phyloP scores from a whole-genome alignment of 2,329 filamentous ascomycete genomes.

The Coniochaeta ligniaria region DNA sequence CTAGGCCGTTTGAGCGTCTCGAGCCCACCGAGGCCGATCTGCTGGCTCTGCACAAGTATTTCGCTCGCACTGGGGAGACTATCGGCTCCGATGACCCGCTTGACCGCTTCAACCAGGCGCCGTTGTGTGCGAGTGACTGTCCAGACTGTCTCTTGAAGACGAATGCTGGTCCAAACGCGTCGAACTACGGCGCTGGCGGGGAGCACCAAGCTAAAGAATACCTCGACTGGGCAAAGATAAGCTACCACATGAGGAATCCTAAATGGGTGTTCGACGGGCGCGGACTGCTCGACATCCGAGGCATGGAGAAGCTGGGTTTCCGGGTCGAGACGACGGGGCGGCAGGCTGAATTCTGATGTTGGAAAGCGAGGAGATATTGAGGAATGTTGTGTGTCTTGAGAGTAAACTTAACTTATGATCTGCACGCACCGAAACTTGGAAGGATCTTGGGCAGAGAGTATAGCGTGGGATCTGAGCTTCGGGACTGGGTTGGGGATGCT shows the following conservation, averaged over 20 bases:
- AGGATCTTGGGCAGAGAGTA: too few relatives aligned
- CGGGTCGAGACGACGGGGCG: slow-evolving; percentile 46
- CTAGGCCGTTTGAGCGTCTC: slow-evolving; percentile 33
- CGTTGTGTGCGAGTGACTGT: slow-evolving; percentile 35
- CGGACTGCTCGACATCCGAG: slow-evolving; percentile 40
- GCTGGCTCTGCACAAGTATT: slow-evolving; percentile 38
- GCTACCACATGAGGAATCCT: slow-evolving; percentile 41
- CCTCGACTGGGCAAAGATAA: slow-evolving; percentile 44
- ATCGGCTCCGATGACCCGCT: slow-evolving; percentile 33
- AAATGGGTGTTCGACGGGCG: slow-evolving; percentile 52
- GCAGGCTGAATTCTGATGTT: slow-evolving; percentile 15
- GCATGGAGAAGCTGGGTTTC: slow-evolving; percentile 42
- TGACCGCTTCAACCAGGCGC: slow-evolving; percentile 34
- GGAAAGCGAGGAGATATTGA: too few relatives aligned
- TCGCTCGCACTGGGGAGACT: slow-evolving; percentile 24
- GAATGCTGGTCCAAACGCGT: slow-evolving; percentile 23
- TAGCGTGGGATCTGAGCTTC: too few relatives aligned
- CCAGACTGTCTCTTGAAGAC: slow-evolving; percentile 41
- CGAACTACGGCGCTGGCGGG: slow-evolving; percentile 33
- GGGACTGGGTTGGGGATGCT: too few relatives aligned
- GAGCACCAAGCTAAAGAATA: slow-evolving; percentile 39
- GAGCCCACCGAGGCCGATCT: slow-evolving; percentile 36
- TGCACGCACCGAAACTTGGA: too few relatives aligned
- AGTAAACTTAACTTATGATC: too few relatives aligned
- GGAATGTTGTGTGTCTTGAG: too few relatives aligned